Evolutionary conservation across 192 early-diverging fungal species (phyloP), one percentile per base, ranked within the genome.

Genomic region (Dispira parvispora): DNA sequence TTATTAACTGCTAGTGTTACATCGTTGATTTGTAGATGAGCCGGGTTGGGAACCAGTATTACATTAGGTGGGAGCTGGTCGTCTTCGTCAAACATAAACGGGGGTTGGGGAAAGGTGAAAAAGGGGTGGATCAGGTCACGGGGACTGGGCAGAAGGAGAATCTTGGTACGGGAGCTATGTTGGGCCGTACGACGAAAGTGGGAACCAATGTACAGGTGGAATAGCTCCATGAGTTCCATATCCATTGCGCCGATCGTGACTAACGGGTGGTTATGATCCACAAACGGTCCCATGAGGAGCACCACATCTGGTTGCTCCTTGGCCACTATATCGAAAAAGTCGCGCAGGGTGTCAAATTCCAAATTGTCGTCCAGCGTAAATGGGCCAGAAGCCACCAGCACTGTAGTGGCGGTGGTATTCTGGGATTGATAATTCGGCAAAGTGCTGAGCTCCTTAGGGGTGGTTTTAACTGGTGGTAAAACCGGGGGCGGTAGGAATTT

Each of bases 71-170:
- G 54, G 1, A 56, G 54, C 21, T 3, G 54, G 21, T 4, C 14
- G 12, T 68, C 63, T 26, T 32, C 45, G 27, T 62, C 66, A 27
- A 67, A 66, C 49, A 63, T 67, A 50, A 93, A 71, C 16, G 84
- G 71, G 14, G 95, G 95, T 65, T 98, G 95, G 9, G 95, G 95
- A 61, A 91, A 87, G 13, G 81, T 82, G 8, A 78, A 69, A 64
- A 82, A 90, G 23, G 86, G 78, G 21, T 81, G 82, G 62, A 85
- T 76, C 1, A 87, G 67, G 47, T 96, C 95, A 42, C 84, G 73
- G 14, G 81, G 69, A 26, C 87, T 85, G 0, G 95, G 93, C 9
- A 95, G 75, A 25, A 96, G 42, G 45, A 89, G 69, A 20, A 88
- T 74, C 0, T 69, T 61, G 27, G 78, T 75, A n/a, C 69, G 54